Base-by-base conservation (phyloP, 441 rosid species). In the Capsella rubella region DNA sequence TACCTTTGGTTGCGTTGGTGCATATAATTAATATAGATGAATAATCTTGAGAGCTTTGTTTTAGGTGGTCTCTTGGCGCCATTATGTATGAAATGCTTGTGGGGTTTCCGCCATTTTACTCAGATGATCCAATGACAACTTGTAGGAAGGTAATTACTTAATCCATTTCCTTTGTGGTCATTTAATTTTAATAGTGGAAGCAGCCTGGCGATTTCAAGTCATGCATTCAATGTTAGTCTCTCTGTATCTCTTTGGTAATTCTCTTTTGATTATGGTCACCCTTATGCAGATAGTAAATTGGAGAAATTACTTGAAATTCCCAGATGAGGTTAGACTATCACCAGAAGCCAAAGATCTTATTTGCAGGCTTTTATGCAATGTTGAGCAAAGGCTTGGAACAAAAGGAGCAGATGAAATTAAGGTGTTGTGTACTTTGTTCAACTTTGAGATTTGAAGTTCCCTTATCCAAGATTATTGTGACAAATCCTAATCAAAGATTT, bases 61-160 rank as follows among this genome's bases (percentile, higher is more conserved):
- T 15, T 79, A 93, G 98, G 98, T 93, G 98, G 98, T 93, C 98
- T 67, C 94, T 93, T 64, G 99, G 99, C 51, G 97, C 99, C 75
- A 95, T 95, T 73, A 92, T 94, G 99, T 94, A 90, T 81, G 99
- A 93, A 84, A 93, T 93, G 98, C 97, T 93, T 73, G 98, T 93
- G 68, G 98, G 98, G 55, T 93, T 82, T 80, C 97, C 98, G 6
- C 98, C 98, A 4, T 93, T 93, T 84, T 93, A 93, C 84, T 93
- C 97, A 4, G 97, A 93, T 57, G 98, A 93, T 74, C 94, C 97
- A 4, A 93, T 93, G 97, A 82, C 94, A 72, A 93, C 97, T 25
- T 93, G 97, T 86, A 81, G 98, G 80, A 93, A 93, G 97, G 98
- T 91, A 71, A 79, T 61, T 42, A 21, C 0, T 21, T 21, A 63